Conservation (phyloP, 2,329 filamentous ascomycete species). For the Talaromyces funiculosus region DNA sequence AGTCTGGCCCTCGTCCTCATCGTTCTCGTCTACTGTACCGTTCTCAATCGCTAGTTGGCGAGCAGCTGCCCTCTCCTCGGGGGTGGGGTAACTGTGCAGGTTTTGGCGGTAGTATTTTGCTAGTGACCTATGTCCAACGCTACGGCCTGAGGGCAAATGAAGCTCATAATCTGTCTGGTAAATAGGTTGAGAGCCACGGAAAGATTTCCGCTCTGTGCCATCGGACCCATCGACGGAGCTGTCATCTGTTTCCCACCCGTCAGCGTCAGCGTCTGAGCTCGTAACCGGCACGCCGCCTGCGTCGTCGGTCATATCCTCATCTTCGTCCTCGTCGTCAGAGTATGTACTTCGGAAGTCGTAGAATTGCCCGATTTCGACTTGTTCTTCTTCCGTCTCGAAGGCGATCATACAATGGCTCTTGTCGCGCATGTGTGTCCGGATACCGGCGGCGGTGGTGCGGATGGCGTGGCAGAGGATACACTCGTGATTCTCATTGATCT, state of each 20-base stretch:
- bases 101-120: conserved; percentile 91
- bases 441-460: conserved; percentile 69
- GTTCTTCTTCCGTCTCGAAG: conserved; percentile 79
- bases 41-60: conserved; percentile 55
- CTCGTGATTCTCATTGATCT: conserved; percentile 72
- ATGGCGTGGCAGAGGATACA: conserved; percentile 84
- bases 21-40: conserved; percentile 30
- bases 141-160: conserved; percentile 82
- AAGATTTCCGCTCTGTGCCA: conserved; percentile 63
- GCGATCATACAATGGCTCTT: conserved; percentile 96
- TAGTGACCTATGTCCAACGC: conserved; percentile 82
- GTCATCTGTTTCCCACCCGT: conserved; percentile 96
- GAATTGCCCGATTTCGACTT: conserved; percentile 90
- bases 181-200: conserved; percentile 67
- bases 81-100: conserved; percentile 72
- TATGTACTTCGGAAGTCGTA: conserved; percentile 98
- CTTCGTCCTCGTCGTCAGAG: conserved; percentile 66
- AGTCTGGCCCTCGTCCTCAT: conserved; percentile 42
- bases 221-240: conserved; percentile 72
- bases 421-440: conserved; percentile 96
- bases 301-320: conserved; percentile 45
- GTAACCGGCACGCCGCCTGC: conserved; percentile 58
- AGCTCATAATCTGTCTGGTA: conserved; percentile 93
- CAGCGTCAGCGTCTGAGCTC: conserved; percentile 49
- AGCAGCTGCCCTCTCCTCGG: conserved; percentile 66